These are phyloP conservation scores for Clonostachys rhizophaga DNA, from an alignment of 2,329 filamentous ascomycete genomes.

Conservation along the genomic window DNA sequence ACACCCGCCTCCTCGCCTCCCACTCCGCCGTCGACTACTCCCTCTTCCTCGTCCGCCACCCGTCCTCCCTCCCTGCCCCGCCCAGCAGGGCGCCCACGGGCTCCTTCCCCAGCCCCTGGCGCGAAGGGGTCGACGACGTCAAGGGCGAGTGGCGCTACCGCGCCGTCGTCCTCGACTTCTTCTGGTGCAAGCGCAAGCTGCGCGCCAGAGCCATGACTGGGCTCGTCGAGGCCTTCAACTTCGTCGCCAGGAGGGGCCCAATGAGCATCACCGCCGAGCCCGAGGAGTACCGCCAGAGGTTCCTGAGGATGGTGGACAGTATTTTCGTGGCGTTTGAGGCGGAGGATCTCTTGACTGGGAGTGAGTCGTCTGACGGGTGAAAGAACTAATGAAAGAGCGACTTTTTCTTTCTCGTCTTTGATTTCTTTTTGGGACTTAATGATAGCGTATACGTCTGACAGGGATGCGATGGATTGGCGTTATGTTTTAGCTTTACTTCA, in stretches of 20 bases:
- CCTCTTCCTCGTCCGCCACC: slow-evolving; percentile 59
- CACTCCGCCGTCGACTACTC: slow-evolving; percentile 72
- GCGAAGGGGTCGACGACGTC: slow-evolving; percentile 53
- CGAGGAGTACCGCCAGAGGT: slow-evolving; percentile 58
- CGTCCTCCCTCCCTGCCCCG: slow-evolving; percentile 1
- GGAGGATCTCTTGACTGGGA: slow-evolving; percentile 2
- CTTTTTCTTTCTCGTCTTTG: neutral
- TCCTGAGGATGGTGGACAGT: slow-evolving; percentile 42
- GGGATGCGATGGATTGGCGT: no score
- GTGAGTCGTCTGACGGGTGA: neutral
- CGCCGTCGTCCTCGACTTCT: slow-evolving; percentile 67
- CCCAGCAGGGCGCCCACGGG: neutral
- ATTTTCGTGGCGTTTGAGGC: slow-evolving; percentile 28
- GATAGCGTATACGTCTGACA: no score
- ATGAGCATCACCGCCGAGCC: slow-evolving; percentile 73
- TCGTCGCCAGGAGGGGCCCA: slow-evolving; percentile 57
- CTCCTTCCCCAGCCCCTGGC: slow-evolving; percentile 38
- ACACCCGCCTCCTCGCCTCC: slow-evolving; percentile 58
- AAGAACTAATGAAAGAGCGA: neutral
- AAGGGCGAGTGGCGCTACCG: slow-evolving; percentile 66
- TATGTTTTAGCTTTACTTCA: no score
- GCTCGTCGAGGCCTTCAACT: slow-evolving; percentile 59
- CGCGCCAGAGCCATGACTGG: slow-evolving; percentile 63
- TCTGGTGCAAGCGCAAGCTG: slow-evolving; percentile 71
- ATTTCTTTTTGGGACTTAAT: no score